These are phyloP conservation scores for Ustulina deusta DNA, from an alignment of 2,329 filamentous ascomycete genomes.

Conservation along the genomic window DNA sequence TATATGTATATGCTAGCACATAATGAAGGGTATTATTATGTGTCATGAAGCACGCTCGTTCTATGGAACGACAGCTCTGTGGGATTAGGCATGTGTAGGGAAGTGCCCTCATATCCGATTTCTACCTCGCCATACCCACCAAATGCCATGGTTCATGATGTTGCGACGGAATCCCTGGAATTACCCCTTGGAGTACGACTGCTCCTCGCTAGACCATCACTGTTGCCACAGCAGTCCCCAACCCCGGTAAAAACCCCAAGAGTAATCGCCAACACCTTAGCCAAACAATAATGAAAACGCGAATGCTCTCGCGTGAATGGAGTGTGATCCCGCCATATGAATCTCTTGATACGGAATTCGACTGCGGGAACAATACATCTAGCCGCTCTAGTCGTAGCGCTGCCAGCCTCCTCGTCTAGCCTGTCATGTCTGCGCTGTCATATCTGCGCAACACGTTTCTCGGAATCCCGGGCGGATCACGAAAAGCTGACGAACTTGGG, in stretches of 20 bases:
- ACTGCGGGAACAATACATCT: neutral
- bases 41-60: neutral
- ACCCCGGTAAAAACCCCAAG: slow-evolving; percentile 11
- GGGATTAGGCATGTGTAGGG: neutral
- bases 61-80: neutral
- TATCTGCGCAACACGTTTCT: neutral
- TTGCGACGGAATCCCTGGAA: neutral
- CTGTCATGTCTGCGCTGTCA: slow-evolving; percentile 10
- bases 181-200: neutral
- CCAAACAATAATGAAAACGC: slow-evolving; percentile 38
- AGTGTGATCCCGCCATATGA: slow-evolving; percentile 11
- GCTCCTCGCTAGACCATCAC: neutral
- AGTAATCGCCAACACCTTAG: slow-evolving; percentile 33
- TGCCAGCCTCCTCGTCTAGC: neutral
- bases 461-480: slow-evolving; percentile 53
- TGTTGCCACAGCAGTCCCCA: neutral
- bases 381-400: neutral
- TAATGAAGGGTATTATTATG: slow-evolving; percentile 1
- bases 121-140: neutral
- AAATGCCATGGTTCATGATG: neutral
- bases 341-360: slow-evolving; percentile 1
- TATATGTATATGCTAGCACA: slow-evolving; percentile 13
- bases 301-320: slow-evolving; percentile 33
- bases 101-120: slow-evolving; percentile 1
- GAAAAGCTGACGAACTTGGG: slow-evolving; percentile 97